Base-by-base conservation (phyloP, 148 eudicot genomes). In the Nepenthes mirabilis region DNA sequence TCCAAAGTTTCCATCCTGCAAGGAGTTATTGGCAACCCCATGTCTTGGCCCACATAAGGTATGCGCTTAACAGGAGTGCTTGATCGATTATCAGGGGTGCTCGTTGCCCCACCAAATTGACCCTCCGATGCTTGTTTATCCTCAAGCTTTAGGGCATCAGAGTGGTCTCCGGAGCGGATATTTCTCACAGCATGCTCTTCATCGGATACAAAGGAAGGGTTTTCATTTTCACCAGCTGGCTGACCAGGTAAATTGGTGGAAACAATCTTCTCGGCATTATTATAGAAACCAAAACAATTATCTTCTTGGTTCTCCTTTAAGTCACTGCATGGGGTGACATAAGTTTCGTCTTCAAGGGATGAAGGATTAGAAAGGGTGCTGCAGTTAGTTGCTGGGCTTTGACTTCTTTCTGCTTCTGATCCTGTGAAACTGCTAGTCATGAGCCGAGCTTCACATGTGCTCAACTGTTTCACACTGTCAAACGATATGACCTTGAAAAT, bases 351-450 rank as follows among this genome's bases (percentile, higher is more conserved):
- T 65, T 91, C 97, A 11, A 87, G 79, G 0, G 97, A 87, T 37
- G 95, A 85, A 6, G 95, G 95, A 71, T 87, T 88, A 36, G 97
- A 88, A 43, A 91, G 89, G 69, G 77, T 82, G 75, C 97, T 91
- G 57, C 80, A 85, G 66, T 88, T 88, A 14, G 86, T 85, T 14
- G 66, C 62, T 12, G 86, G 88, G 55, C 96, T 91, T 62, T 82
- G 83, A 67, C 91, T 80, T 59, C 81, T 77, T 69, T 76, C 85
- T 8, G 72, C 61, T 55, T 60, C 67, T 7, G 55, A 3, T 43
- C 56, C 59, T 40, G 63, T 55, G 58, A 65, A 35, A 43, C 37
- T 56, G 11, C 53, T 57, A 0, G 90, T 89, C 43, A 65, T 75
- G 47, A 81, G 59, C 43, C 65, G 63, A 48, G 80, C 61, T 74